Conservation (phyloP, 805 yeast genomes). For the Clavispora vitiphila region DNA sequence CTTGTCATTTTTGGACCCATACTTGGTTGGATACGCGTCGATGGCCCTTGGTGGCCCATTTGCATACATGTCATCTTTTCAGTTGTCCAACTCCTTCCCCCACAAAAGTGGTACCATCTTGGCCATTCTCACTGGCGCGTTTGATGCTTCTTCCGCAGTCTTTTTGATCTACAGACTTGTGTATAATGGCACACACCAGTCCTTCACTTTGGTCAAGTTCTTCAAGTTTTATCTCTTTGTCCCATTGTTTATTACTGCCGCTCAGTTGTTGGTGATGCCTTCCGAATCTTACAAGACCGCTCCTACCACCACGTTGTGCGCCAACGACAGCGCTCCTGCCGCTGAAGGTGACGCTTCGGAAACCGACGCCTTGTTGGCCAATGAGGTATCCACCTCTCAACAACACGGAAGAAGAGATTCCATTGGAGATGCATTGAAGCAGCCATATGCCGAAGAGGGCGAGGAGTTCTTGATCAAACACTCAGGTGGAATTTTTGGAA, state of each 20-base stretch:
- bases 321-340: constrained; percentile 16
- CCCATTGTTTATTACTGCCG: constrained; percentile 45
- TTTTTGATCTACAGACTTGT: constrained; percentile 44
- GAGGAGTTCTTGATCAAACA: constrained; percentile 31
- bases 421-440: constrained; percentile 52
- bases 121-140: constrained; percentile 54
- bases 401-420: constrained; percentile 42
- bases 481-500: constrained; percentile 47
- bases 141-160: constrained; percentile 54
- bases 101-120: constrained; percentile 46
- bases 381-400: constrained; percentile 4
- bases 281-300: constrained; percentile 43
- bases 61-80: constrained; percentile 51
- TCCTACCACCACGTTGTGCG: constrained; percentile 22
- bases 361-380: constrained; percentile 21
- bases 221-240: constrained; percentile 45
- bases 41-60: constrained; percentile 60
- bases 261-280: constrained; percentile 46
- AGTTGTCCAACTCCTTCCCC: constrained; percentile 54
- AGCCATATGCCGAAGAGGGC: constrained; percentile 49
- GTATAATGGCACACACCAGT: constrained; percentile 27
- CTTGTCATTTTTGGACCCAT: constrained; percentile 40
- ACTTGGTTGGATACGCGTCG: constrained; percentile 44
- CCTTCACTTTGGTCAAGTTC: constrained; percentile 39
- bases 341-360: constrained; percentile 10